Percentiles rank a stretch among this genome's conserved stretches.
Conservation (phyloP, 495 filamentous ascomycete genomes). For the Elasticomyces elasticus region DNA sequence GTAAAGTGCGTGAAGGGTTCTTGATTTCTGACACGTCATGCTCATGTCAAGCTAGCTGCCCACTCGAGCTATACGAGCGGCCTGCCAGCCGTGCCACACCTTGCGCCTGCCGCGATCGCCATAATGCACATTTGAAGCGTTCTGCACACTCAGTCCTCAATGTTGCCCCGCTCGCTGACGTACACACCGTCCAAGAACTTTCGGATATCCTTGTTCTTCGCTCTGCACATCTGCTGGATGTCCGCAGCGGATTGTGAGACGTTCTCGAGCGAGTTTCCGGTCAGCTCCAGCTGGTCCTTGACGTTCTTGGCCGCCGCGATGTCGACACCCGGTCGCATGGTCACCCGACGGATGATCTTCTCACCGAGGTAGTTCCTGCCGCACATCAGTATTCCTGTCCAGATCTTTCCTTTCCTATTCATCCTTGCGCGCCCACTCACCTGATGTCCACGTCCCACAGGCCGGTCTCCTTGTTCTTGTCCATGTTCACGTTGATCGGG, state of each 20-base stretch:
- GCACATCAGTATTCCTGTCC: slow-evolving; percentile 4
- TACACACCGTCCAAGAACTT: slow-evolving; percentile 99
- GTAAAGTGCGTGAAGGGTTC: no score
- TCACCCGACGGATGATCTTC: slow-evolving; percentile 92
- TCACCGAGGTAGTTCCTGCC: slow-evolving; percentile 95
- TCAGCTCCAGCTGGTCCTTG: slow-evolving; percentile 93
- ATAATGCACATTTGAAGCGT: background rate
- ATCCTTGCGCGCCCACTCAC: slow-evolving; percentile 43
- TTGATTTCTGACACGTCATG: background rate
- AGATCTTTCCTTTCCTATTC: background rate
- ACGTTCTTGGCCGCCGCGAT: slow-evolving; percentile 78
- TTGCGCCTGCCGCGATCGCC: background rate
- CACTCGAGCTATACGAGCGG: background rate
- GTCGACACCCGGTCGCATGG: slow-evolving; percentile 80
- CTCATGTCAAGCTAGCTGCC: background rate
- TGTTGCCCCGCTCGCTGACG: slow-evolving; percentile 94
- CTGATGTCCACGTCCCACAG: slow-evolving; percentile 89
- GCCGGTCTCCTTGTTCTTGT: slow-evolving; percentile 89
- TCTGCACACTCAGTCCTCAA: slow-evolving; percentile 50
- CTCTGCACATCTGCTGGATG: slow-evolving; percentile 98
- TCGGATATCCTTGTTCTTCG: slow-evolving; percentile 99
- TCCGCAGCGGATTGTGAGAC: slow-evolving; percentile 97
- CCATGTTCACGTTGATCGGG: slow-evolving; percentile 99
- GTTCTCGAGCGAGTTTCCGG: slow-evolving; percentile 87
- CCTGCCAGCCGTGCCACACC: background rate